Evolutionary conservation across 1,284 basidiomycete species (phyloP), one percentile per base, ranked within the genome.

Genomic region (Tilletia caries): DNA sequence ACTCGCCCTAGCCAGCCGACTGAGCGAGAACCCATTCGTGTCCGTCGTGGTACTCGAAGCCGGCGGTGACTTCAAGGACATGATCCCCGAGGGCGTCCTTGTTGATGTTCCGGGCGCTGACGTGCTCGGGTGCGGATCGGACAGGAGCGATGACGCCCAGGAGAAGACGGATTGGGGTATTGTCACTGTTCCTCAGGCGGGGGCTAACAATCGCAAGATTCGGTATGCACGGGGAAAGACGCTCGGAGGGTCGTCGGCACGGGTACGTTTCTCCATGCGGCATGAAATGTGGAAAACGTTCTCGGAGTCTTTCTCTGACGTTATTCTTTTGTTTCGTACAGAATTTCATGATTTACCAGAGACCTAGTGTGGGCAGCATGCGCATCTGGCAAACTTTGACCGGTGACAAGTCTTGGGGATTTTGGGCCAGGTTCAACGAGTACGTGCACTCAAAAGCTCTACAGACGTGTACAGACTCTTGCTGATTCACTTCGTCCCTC

Each of bases 271-370:
- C n/a, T n/a, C n/a, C n/a, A n/a, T n/a, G n/a, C n/a, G n/a, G n/a
- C n/a, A n/a, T n/a, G n/a, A n/a, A n/a, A n/a, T n/a, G n/a, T n/a
- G n/a, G n/a, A n/a, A n/a, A n/a, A n/a, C n/a, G n/a, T n/a, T n/a
- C n/a, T n/a, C n/a, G n/a, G n/a, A n/a, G n/a, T n/a, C n/a, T n/a
- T n/a, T n/a, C n/a, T n/a, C n/a, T n/a, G n/a, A n/a, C n/a, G n/a
- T n/a, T n/a, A n/a, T n/a, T n/a, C n/a, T n/a, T n/a, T n/a, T n/a
- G n/a, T n/a, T n/a, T n/a, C n/a, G n/a, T n/a, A n/a, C n/a, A 73
- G n/a, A 76, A 78, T 64, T 78, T 77, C 33, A 78, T 77, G 75
- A 25, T 78, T 10, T 74, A 77, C 65, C 77, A 77, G 43, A 65
- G 74, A 3, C 75, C 75, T 2, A 68, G 72, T 2, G 58, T 54